Percentiles rank a stretch among this genome's conserved stretches.
Conservation (phyloP, 768 basidiomycete genomes). For the Cytidiella melzeri region DNA sequence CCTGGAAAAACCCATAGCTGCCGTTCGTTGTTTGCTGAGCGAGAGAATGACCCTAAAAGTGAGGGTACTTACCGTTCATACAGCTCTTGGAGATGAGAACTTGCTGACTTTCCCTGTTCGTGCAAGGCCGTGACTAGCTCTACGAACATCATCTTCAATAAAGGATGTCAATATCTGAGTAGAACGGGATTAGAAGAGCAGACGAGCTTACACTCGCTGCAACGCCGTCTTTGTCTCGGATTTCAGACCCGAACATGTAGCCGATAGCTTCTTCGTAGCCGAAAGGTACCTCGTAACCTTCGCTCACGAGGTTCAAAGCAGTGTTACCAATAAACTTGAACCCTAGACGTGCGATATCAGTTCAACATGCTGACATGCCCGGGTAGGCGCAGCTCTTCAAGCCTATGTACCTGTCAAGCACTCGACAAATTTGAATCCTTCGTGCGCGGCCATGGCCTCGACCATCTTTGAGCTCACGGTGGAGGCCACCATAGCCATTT, state of each 20-base stretch:
- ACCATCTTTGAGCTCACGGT: conserved; percentile 92
- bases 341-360: conserved; percentile 36
- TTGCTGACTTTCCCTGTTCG: conserved; percentile 46
- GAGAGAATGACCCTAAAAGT: neutral
- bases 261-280: conserved; percentile 93
- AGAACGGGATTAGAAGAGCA: neutral
- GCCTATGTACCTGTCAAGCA: conserved; percentile 66
- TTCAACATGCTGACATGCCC: no score
- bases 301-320: conserved; percentile 53
- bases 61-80: conserved; percentile 44
- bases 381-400: no score
- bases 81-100: conserved; percentile 52
- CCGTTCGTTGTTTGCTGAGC: neutral
- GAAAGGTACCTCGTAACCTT: conserved; percentile 66
- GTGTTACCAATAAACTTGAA: conserved; percentile 92
- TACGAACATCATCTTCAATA: conserved; percentile 54
- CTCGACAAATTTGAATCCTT: conserved; percentile 81
- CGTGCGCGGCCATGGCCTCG: conserved; percentile 61
- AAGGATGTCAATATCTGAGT: neutral
- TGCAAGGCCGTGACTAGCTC: conserved; percentile 54
- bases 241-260: conserved; percentile 75
- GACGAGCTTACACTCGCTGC: conserved; percentile 56
- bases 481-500: conserved; percentile 81
- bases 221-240: conserved; percentile 87
- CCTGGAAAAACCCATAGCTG: conserved; percentile 79